These are phyloP conservation scores for Hyphopichia pseudoburtonii DNA, from an alignment of 1,139 yeast species.

Conservation along the genomic window DNA sequence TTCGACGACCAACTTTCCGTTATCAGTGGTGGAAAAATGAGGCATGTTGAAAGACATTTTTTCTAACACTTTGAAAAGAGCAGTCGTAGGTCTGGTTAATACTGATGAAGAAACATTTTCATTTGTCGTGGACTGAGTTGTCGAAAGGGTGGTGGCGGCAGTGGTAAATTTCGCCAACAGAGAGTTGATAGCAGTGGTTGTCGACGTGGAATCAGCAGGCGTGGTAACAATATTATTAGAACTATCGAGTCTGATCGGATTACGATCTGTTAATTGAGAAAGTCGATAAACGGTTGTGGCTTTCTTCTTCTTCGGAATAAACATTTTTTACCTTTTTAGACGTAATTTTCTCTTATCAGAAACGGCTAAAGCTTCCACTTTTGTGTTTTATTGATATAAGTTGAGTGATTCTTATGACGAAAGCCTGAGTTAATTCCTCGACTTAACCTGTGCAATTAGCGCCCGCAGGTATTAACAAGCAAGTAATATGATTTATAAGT, in stretches of 20 bases:
- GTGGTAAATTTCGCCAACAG: constrained; percentile 8
- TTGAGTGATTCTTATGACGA: too few species aligned
- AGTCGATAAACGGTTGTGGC: not conserved
- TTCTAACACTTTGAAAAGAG: constrained; percentile 29
- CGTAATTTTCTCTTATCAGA: too few species aligned
- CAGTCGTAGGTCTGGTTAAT: constrained; percentile 29
- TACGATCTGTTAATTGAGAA: too few species aligned
- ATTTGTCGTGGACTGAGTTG: not conserved
- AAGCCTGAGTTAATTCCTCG: too few species aligned
- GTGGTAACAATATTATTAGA: not conserved
- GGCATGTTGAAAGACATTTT: constrained; percentile 10
- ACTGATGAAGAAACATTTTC: not conserved
- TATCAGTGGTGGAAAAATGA: not conserved
- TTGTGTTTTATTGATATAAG: too few species aligned
- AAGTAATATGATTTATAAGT: too few species aligned
- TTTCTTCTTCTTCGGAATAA: not conserved
- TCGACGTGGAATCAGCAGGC: not conserved
- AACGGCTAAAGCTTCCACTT: too few species aligned
- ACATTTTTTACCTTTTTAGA: not conserved
- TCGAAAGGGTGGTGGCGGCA: constrained; percentile 7
- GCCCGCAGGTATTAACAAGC: too few species aligned
- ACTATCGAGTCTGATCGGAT: not conserved
- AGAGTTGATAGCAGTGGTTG: not conserved
- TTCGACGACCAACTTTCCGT: too few species aligned
- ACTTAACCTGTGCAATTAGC: too few species aligned